Base-by-base conservation (phyloP, 139 green algal species). In the Chlamydomonas urium region DNA sequence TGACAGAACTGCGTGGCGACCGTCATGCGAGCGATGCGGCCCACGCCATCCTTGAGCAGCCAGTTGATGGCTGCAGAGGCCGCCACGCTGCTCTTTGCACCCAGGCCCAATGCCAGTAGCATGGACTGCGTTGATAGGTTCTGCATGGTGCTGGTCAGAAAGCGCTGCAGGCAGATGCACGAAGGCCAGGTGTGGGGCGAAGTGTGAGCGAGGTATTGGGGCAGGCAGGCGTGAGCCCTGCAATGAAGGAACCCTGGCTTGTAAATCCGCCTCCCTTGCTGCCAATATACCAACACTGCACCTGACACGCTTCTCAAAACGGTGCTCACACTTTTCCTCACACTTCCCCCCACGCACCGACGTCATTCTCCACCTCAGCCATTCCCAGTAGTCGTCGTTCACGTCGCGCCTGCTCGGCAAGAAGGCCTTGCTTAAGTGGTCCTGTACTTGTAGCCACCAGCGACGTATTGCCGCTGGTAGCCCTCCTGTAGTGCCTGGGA, bases 341-440 rank as follows among this genome's bases (percentile, higher is more conserved):
- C 8, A 5, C 19, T 66, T 29, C 42, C 6, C 63, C 45, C 1
- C 1, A 1, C 66, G 0, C 45, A 84, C 83, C 75, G 86, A 80
- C 26, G 69, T 62, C 3, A 85, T 42, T 17, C 92, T 79, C 89
- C 90, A 98, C 4, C 77, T 70, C 45, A 86, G 70, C 75, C 93
- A 98, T 8, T 85, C 66, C 93, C 93, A 98, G 82, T 98, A 98
- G 76, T 97, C 92, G 34, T 73, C 33, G 21, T 83, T 93, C 0
- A 97, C 92, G 38, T 90, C 80, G 28, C 81, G 58, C 21, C 75
- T 47, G 32, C 81, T 63, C 2, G 85, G 87, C 21, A 91, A 67
- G 74, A 93, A 91, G 1, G 79, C 74, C 53, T 83, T 73, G 3
- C 71, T 71, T 23, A 86, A 38, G 32, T 74, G 79, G 8, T 86